Evolutionary conservation across 2,329 filamentous ascomycete genomes (phyloP).

Genomic region (Neopestalotiopsis sp.): DNA sequence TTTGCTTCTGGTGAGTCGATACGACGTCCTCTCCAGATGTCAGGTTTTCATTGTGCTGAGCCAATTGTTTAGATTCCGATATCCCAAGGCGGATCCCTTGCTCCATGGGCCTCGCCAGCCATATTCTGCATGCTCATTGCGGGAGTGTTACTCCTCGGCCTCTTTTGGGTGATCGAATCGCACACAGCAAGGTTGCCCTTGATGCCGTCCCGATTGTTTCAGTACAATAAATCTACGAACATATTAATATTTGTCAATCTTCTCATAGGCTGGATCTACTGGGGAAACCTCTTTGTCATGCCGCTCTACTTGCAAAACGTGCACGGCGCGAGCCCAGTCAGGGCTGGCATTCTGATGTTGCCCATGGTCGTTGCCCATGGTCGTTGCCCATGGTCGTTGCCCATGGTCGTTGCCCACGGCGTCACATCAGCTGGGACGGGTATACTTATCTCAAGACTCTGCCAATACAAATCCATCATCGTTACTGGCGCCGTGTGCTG

Average conservation of each 20-base stretch:
- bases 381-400: constrained; percentile 29
- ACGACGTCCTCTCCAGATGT: neutral
- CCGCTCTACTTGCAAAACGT: constrained; percentile 32
- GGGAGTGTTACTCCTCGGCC: constrained; percentile 20
- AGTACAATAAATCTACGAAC: constrained; percentile 19
- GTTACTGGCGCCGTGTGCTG: constrained; percentile 19
- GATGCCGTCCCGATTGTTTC: constrained; percentile 18
- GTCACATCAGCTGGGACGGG: constrained; percentile 25
- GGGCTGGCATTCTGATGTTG: constrained; percentile 29
- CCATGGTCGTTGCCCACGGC: constrained; percentile 29
- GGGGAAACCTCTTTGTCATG: constrained; percentile 42
- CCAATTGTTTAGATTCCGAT: constrained; percentile 26
- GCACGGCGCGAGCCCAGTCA: constrained; percentile 25
- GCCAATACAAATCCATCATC: constrained; percentile 2
- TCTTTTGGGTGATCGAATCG: constrained; percentile 25
- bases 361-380: no score
- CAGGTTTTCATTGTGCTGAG: neutral
- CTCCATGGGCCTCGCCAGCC: constrained; percentile 24
- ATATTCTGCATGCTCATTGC: constrained; percentile 23
- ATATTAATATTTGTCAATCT: constrained; percentile 31
- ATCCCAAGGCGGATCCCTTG: constrained; percentile 25
- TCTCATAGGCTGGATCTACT: constrained; percentile 55
- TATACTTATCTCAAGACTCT: constrained; percentile 19
- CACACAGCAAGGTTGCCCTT: constrained; percentile 25
- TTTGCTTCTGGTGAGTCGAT: constrained; percentile 22